phyloP scores from a whole-genome alignment of 768 basidiomycete species.

The Rhodotorula graminis region DNA sequence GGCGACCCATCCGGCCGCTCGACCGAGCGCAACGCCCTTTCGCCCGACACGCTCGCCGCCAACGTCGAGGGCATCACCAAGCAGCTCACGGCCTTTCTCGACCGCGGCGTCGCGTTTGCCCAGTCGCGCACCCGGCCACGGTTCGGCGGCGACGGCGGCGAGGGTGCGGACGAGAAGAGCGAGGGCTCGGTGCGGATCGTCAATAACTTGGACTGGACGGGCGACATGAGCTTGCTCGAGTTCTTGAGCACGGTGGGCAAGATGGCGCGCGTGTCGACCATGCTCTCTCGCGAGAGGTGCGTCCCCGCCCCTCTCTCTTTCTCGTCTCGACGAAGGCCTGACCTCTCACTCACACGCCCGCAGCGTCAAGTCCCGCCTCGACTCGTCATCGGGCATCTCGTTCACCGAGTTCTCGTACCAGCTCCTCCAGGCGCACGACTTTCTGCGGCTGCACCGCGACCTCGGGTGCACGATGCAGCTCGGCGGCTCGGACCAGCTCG shows the following conservation, averaged over 20 bases:
- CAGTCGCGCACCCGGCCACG: conserved; percentile 40
- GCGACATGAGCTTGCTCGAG: conserved; percentile 66
- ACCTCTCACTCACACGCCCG: too few species aligned
- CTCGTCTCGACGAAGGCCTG: not conserved
- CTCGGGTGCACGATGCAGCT: conserved; percentile 76
- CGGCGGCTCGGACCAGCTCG: conserved; percentile 98
- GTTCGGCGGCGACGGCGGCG: not conserved
- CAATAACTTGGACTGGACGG: conserved; percentile 75
- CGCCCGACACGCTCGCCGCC: conserved; percentile 56
- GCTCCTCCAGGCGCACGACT: conserved; percentile 93
- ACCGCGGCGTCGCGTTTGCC: conserved; percentile 62
- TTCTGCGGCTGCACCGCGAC: conserved; percentile 64
- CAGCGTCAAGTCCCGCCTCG: conserved; percentile 76
- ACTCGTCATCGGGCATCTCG: conserved; percentile 69
- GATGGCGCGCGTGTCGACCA: conserved; percentile 73
- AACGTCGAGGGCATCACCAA: conserved; percentile 64
- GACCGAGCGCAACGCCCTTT: conserved; percentile 69
- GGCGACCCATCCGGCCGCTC: conserved; percentile 91
- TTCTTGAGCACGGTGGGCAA: conserved; percentile 79
- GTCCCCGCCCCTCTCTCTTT: conserved; percentile 27
- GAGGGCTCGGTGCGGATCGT: conserved; percentile 47
- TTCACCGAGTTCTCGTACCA: conserved; percentile 99
- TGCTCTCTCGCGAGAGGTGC: conserved; percentile 86
- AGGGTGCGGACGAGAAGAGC: not conserved
- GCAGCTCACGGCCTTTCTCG: conserved; percentile 70